Evolutionary conservation across 345 rosid species (phyloP).

Genomic region (Eucalyptus erythrocorys): DNA sequence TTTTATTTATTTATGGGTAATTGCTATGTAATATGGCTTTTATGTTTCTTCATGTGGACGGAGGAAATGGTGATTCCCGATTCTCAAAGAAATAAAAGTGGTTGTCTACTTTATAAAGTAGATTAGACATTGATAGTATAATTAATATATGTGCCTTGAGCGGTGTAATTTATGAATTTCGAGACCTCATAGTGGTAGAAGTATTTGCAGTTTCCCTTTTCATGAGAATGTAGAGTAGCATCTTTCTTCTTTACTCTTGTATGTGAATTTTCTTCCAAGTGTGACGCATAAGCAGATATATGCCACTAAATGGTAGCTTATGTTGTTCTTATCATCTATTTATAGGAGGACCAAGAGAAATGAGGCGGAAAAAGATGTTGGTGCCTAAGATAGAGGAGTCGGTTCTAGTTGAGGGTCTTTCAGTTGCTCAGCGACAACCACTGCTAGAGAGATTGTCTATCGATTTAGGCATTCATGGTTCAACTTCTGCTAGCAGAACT

Average conservation of each 20-base stretch:
- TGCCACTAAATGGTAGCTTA: neutral
- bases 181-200: neutral
- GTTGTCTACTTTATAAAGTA: neutral
- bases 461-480: slow-evolving; percentile 17
- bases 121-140: neutral
- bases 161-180: neutral
- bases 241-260: neutral
- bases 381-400: slow-evolving; percentile 23
- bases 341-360: slow-evolving; percentile 39
- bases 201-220: neutral
- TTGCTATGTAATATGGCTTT: neutral
- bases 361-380: slow-evolving; percentile 46
- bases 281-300: neutral
- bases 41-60: neutral
- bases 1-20: neutral
- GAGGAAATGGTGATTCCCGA: neutral
- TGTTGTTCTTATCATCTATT: neutral
- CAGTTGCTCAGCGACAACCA: slow-evolving; percentile 20
- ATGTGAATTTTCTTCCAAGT: neutral
- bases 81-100: neutral
- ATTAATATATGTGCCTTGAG: neutral
- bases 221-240: neutral
- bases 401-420: slow-evolving; percentile 20
- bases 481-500: slow-evolving; percentile 19
- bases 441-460: slow-evolving; percentile 13